Evolutionary conservation across 176 grass and related monocot species (phyloP), one percentile per base, ranked within the genome.

Genomic region (Metroxylon sagu): DNA sequence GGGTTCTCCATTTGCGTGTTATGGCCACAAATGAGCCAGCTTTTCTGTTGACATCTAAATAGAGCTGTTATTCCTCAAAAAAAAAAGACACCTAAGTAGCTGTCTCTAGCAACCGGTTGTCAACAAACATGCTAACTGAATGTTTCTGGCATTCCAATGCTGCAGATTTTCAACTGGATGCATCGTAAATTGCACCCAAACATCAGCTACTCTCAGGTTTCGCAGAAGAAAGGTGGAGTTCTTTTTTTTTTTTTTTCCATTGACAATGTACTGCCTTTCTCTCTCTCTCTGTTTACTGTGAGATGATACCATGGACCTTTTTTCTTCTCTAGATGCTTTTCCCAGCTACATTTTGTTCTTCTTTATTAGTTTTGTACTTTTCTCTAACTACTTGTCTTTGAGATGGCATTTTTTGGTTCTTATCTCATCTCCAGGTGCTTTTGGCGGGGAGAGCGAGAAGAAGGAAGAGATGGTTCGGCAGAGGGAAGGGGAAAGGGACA

Each of bases 101-200:
- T 23, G 8, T 39, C 1, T 5, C 31, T 39, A 8, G 31, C 2
- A 39, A 39, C 10, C 7, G 1, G 1, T 39, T 43, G 8, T 10
- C 2, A 14, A 7, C 31, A 35, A 35, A 35, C 7, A 35, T 8
- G 35, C 2, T 43, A 12, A 43, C 35, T 43, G 35, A 43, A 43
- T 43, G 1, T 14, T 43, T 43, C 2, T 7, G 10, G 35, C 35
- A 43, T 43, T 43, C 8, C 7, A 12, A 43, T 43, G 10, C 6
- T 51, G 65, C 29, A 68, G 65, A 68, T 68, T 18, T 43, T 68
- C 27, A 23, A 68, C 17, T 68, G 65, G 65, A 68, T 68, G 52
- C 52, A 68, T 15, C 65, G 65, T 18, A 68, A 14, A 23, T 18
- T 68, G 18, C 65, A 53, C 10, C 27, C 25, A 51, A 25, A 19